Percentiles rank a stretch among this genome's conserved stretches.
Evolutionary conservation across 108 stramenopile species (phyloP).

Genomic region (Skeletonema potamos): DNA sequence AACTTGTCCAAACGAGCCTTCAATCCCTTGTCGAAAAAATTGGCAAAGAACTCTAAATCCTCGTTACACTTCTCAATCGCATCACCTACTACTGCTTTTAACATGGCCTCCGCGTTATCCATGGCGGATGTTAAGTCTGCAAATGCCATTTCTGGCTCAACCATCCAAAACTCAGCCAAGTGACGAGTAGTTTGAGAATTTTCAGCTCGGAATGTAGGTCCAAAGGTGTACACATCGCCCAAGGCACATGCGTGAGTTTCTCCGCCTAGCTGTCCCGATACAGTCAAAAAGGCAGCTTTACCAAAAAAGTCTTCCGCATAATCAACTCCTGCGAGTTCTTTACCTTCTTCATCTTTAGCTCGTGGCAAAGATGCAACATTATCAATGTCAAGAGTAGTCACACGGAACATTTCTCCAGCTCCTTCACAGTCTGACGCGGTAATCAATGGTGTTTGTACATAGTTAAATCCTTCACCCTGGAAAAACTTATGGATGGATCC

Average conservation of each 20-base stretch:
- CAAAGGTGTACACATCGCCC: slow-evolving; percentile 99
- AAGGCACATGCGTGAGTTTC: slow-evolving; percentile 97
- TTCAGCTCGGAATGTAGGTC: slow-evolving; percentile 99
- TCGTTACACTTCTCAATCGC: slow-evolving; percentile 80
- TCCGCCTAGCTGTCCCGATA: slow-evolving; percentile 94
- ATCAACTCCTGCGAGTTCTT: slow-evolving; percentile 55
- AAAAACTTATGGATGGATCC: slow-evolving; percentile 91
- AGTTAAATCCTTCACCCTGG: slow-evolving; percentile 87
- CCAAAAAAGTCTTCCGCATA: slow-evolving; percentile 94
- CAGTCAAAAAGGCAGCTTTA: slow-evolving; percentile 93
- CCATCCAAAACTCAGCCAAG: slow-evolving; percentile 96
- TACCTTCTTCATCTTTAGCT: slow-evolving; percentile 55
- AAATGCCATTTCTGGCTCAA: slow-evolving; percentile 99
- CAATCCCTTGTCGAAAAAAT: slow-evolving; percentile 92
- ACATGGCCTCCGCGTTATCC: slow-evolving; percentile 96
- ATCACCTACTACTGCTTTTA: slow-evolving; percentile 85
- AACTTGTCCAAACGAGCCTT: slow-evolving; percentile 75
- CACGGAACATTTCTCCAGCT: slow-evolving; percentile 99
- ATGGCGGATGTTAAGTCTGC: slow-evolving; percentile 92
- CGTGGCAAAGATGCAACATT: slow-evolving; percentile 63
- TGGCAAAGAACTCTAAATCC: slow-evolving; percentile 91
- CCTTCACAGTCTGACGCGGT: slow-evolving; percentile 99
- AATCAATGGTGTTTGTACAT: slow-evolving; percentile 97
- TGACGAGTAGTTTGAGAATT: slow-evolving; percentile 98
- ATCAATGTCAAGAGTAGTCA: slow-evolving; percentile 88